Conservation (phyloP, 1,139 yeast genomes). For the Yarrowia galli region DNA sequence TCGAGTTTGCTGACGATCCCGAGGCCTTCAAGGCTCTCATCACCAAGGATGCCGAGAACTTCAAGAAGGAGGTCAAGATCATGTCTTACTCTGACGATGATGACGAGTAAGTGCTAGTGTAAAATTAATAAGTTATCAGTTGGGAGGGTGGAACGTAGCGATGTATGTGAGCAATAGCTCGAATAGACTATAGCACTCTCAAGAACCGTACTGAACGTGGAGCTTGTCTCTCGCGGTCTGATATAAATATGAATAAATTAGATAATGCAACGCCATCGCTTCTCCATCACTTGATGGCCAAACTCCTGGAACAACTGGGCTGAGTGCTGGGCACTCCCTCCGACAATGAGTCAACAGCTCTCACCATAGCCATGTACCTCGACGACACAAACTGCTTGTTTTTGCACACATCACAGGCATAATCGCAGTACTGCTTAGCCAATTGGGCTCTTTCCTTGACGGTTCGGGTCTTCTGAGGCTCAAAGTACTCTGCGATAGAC, state of each 20-base stretch:
- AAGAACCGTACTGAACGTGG: too few species aligned
- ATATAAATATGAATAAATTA: neutral
- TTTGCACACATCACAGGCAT: conserved; percentile 51
- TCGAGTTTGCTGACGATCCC: conserved; percentile 72
- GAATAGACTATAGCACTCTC: too few species aligned
- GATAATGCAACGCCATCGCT: neutral
- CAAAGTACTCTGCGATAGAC: conserved; percentile 80
- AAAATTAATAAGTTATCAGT: conserved; percentile 22
- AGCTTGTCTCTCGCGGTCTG: too few species aligned
- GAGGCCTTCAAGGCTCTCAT: conserved; percentile 67
- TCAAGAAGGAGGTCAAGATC: conserved; percentile 54
- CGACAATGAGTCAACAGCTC: conserved; percentile 14
- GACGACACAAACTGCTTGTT: conserved; percentile 40
- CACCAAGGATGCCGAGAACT: conserved; percentile 72
- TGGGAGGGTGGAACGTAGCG: too few species aligned
- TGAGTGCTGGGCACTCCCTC: conserved; percentile 15
- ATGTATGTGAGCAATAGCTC: too few species aligned
- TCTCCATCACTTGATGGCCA: conserved; percentile 4
- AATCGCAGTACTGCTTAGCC: conserved; percentile 45
- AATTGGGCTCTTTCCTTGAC: conserved; percentile 34
- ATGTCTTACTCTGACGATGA: conserved; percentile 32
- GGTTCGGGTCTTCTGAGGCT: conserved; percentile 45
- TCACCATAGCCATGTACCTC: conserved; percentile 38
- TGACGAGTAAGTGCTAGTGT: conserved; percentile 1
- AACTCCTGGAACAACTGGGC: conserved; percentile 12